Percentiles rank a stretch among this genome's conserved stretches.
Conservation (phyloP, 371 early-diverging fungal species). For the Lichtheimia corymbifera region DNA sequence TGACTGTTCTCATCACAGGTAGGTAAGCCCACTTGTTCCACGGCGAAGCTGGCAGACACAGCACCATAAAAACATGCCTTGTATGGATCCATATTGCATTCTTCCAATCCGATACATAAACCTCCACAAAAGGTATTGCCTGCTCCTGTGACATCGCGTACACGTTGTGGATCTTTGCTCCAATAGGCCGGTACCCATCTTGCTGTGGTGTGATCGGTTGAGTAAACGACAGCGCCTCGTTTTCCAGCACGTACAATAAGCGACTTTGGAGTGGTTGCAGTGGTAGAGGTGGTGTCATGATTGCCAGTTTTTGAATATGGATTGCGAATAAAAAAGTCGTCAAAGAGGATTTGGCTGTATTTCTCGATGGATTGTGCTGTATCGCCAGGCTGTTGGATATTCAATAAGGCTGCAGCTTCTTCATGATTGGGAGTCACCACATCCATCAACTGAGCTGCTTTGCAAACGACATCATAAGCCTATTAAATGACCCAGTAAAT, state of each 20-base stretch:
- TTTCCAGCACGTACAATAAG: slow-evolving; percentile 37
- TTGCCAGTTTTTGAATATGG: no score
- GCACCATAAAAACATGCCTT: slow-evolving; percentile 39
- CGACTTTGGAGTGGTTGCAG: background rate
- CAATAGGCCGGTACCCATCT: slow-evolving; percentile 44
- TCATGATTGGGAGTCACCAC: slow-evolving; percentile 34
- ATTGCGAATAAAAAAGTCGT: background rate
- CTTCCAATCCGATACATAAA: slow-evolving; percentile 29
- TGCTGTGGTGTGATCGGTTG: background rate
- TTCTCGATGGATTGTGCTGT: slow-evolving; percentile 10
- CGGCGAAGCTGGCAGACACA: slow-evolving; percentile 42
- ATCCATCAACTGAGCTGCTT: slow-evolving; percentile 19
- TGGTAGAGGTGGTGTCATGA: no score
- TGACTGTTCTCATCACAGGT: slow-evolving; percentile 1
- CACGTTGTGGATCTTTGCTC: slow-evolving; percentile 17
- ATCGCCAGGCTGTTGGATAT: background rate
- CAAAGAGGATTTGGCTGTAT: slow-evolving; percentile 6
- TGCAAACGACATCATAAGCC: slow-evolving; percentile 11
- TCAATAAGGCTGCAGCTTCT: slow-evolving; percentile 31
- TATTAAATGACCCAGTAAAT: background rate
- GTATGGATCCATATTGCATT: slow-evolving; percentile 26
- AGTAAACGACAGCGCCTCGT: slow-evolving; percentile 27
- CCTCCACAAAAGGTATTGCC: slow-evolving; percentile 51
- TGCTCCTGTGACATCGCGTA: slow-evolving; percentile 50
- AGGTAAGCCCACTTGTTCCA: slow-evolving; percentile 51